Percentiles rank a stretch among this genome's conserved stretches.
Conservation (phyloP, 768 basidiomycete genomes). For the Lentinula aciculospora region DNA sequence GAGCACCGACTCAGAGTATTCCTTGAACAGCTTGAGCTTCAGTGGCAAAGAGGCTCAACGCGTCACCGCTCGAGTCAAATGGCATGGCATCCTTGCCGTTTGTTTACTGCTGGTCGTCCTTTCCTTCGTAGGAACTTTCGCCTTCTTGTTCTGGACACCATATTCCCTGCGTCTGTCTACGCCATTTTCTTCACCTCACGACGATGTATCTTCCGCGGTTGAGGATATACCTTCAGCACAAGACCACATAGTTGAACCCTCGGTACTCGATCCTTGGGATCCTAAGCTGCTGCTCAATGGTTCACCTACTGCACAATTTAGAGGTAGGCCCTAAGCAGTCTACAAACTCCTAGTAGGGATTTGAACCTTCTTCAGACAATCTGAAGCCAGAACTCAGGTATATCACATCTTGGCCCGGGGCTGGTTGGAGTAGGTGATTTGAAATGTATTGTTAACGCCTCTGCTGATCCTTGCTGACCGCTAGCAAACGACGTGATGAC, state of each 20-base stretch:
- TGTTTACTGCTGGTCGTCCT: neutral
- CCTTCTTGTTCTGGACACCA: slow-evolving; percentile 1
- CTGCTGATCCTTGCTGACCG: slow-evolving; percentile 9
- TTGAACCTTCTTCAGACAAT: slow-evolving; percentile 42
- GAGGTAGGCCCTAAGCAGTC: slow-evolving; percentile 31
- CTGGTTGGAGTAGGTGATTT: slow-evolving; percentile 64
- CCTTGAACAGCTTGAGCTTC: neutral
- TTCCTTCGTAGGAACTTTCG: neutral
- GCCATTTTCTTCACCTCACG: neutral
- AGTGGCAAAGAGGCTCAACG: neutral
- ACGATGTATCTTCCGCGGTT: neutral
- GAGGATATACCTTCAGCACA: neutral
- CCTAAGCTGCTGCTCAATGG: slow-evolving; percentile 26
- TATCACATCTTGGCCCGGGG: slow-evolving; percentile 68
- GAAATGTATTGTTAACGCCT: neutral
- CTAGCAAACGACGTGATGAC: slow-evolving; percentile 78
- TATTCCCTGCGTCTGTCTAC: neutral
- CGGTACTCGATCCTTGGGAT: slow-evolving; percentile 12
- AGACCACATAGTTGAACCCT: neutral
- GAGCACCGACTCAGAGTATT: slow-evolving; percentile 1
- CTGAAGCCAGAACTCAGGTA: slow-evolving; percentile 55
- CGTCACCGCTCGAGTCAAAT: neutral
- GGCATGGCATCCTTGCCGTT: neutral
- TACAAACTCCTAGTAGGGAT: neutral
- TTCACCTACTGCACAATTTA: slow-evolving; percentile 49